Evolutionary conservation across 768 basidiomycete genomes (phyloP).

Genomic region (Leccinum variicolor): DNA sequence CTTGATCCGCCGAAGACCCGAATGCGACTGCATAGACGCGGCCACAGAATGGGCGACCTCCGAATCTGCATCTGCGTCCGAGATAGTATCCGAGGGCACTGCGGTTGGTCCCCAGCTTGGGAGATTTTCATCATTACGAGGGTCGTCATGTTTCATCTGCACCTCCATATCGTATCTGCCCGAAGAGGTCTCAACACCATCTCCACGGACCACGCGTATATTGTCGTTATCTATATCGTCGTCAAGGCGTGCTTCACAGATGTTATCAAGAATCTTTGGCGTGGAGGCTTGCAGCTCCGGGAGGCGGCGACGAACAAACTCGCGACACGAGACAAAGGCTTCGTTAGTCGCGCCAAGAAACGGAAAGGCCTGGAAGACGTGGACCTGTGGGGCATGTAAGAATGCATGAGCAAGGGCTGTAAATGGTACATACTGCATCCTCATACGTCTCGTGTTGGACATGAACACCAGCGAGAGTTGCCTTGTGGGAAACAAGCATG

Average conservation of each 20-base stretch:
- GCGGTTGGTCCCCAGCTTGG: conserved; percentile 49
- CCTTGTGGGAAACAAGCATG: conserved; percentile 89
- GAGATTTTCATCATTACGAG: conserved; percentile 36
- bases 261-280: conserved; percentile 49
- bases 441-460: conserved; percentile 88
- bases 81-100: conserved; percentile 1
- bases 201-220: conserved; percentile 67
- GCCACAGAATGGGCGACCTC: conserved; percentile 9
- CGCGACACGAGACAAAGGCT: conserved; percentile 66
- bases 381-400: conserved; percentile 48
- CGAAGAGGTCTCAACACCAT: conserved; percentile 55
- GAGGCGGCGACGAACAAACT: conserved; percentile 63
- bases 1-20: conserved; percentile 27
- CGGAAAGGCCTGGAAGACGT: conserved; percentile 89
- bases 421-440: conserved; percentile 66
- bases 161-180: conserved; percentile 41
- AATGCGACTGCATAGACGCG: conserved; percentile 10
- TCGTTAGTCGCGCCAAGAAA: conserved; percentile 66
- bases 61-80: background rate
- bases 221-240: conserved; percentile 68
- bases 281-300: conserved; percentile 48
- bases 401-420: background rate
- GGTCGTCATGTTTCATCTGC: conserved; percentile 27
- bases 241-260: conserved; percentile 60
- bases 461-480: conserved; percentile 77